Conservation (phyloP, 2,329 filamentous ascomycete species). For the Paraphaeosphaeria minitans region DNA sequence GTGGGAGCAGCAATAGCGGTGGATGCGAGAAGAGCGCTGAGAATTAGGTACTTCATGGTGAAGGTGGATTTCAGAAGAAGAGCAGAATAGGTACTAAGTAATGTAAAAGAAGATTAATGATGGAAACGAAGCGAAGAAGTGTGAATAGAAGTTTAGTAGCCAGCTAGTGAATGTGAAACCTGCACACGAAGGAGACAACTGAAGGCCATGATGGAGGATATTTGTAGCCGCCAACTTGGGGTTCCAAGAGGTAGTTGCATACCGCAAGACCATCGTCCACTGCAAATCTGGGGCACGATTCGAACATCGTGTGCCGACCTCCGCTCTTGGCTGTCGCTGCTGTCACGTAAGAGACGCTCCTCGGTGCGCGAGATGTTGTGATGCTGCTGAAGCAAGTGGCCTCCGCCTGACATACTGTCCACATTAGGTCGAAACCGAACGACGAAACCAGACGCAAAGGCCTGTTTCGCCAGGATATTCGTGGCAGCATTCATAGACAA, state of each 20-base stretch:
- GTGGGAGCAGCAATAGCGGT: slow-evolving; percentile 40
- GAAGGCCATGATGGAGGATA: slow-evolving; percentile 20
- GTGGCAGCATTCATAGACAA: slow-evolving; percentile 14
- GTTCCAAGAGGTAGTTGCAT: slow-evolving; percentile 14
- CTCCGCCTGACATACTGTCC: neutral
- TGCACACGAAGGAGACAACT: slow-evolving; percentile 29
- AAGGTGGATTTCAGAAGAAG: slow-evolving; percentile 22
- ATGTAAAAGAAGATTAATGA: slow-evolving; percentile 10
- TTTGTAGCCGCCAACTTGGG: slow-evolving; percentile 26
- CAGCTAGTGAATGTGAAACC: slow-evolving; percentile 35
- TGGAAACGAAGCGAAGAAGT: slow-evolving; percentile 20
- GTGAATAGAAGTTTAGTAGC: slow-evolving; percentile 32
- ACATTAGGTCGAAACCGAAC: slow-evolving; percentile 9
- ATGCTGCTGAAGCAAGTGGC: slow-evolving; percentile 18
- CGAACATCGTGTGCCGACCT: slow-evolving; percentile 10
- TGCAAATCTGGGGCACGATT: slow-evolving; percentile 17
- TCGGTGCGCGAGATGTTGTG: slow-evolving; percentile 22
- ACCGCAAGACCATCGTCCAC: slow-evolving; percentile 8
- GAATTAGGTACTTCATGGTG: slow-evolving; percentile 45
- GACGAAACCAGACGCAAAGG: slow-evolving; percentile 14
- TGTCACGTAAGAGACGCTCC: slow-evolving; percentile 19
- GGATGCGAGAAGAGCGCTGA: slow-evolving; percentile 40
- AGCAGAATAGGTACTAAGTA: slow-evolving; percentile 21
- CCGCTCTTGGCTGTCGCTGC: slow-evolving; percentile 26
- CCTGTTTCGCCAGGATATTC: slow-evolving; percentile 19